Percentiles rank a stretch among this genome's conserved stretches.
Conservation (phyloP, 345 rosid species). For the Pugionium dolabratum region DNA sequence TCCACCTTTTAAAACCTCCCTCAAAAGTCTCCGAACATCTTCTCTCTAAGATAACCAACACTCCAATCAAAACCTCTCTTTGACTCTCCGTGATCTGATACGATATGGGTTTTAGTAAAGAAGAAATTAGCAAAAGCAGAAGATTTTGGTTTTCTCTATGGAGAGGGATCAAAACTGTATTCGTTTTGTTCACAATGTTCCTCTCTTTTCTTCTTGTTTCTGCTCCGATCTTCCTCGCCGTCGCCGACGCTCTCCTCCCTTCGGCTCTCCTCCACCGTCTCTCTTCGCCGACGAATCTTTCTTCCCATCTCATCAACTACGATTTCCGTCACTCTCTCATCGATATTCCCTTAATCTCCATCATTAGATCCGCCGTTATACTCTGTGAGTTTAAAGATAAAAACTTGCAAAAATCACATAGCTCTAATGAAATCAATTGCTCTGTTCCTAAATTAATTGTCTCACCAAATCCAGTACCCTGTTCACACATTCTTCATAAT, state of each 20-base stretch:
- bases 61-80: not conserved
- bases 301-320: slow-evolving; percentile 45
- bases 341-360: slow-evolving; percentile 77
- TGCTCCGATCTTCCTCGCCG: slow-evolving; percentile 73
- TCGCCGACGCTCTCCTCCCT: slow-evolving; percentile 82
- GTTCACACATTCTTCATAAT: no score
- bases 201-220: slow-evolving; percentile 79
- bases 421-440: not conserved
- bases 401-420: not conserved
- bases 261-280: slow-evolving; percentile 77
- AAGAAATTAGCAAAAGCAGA: slow-evolving; percentile 46
- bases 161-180: slow-evolving; percentile 71
- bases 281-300: slow-evolving; percentile 47
- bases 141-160: slow-evolving; percentile 43
- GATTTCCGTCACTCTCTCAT: slow-evolving; percentile 81
- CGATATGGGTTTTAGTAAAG: slow-evolving; percentile 69
- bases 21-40: not conserved
- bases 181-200: slow-evolving; percentile 68
- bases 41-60: not conserved
- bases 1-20: not conserved
- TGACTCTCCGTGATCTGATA: not conserved
- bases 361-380: slow-evolving; percentile 77
- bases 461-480: no score
- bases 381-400: slow-evolving; percentile 62
- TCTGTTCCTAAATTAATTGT: not conserved